Evolutionary conservation across 345 rosid genomes (phyloP), one percentile per base, ranked within the genome.

Genomic region (Microcos paniculata): DNA sequence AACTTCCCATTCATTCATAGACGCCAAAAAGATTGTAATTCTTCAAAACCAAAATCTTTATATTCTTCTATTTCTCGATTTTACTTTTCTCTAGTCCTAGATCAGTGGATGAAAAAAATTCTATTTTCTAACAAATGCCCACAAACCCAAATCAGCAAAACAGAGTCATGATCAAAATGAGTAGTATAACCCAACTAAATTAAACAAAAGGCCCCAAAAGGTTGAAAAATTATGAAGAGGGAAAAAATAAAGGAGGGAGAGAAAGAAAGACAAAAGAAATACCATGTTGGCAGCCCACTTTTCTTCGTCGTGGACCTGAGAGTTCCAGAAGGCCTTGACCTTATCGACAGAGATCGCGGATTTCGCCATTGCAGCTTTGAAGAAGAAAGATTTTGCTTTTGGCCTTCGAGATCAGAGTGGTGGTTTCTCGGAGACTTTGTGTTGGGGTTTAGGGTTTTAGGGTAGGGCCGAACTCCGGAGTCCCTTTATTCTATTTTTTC

Each of bases 211-310:
- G 19, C 45, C 18, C 18, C 18, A 62, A 19, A 9, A 10, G 19
- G 40, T 8, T 35, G 45, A 62, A 19, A n/a, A 35, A 4, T 26
- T 38, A 40, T 9, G 67, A 35, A 35, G 0, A 8, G 26, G 4
- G 35, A 4, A 33, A 15, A 71, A 24, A 40, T 21, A 48, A 59
- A 43, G 28, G 45, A 59, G 28, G 28, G 16, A 18, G 1, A 70
- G 24, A 51, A 65, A 52, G 45, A 15, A 56, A 31, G 68, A 35
- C 21, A 72, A 72, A 38, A 53, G 55, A 33, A 74, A 68, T 30
- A 90, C 98, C 94, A 80, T 53, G 86, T 93, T 93, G 79, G 40
- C 77, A 6, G 88, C 94, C 97, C 94, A 90, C 43, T 88, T 89
- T 78, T 88, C 91, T 55, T 91, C 98, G 40, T 91, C 92, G 70